phyloP scores from a whole-genome alignment of 2,329 filamentous ascomycete genomes.

The Phaeosphaeria sp. region DNA sequence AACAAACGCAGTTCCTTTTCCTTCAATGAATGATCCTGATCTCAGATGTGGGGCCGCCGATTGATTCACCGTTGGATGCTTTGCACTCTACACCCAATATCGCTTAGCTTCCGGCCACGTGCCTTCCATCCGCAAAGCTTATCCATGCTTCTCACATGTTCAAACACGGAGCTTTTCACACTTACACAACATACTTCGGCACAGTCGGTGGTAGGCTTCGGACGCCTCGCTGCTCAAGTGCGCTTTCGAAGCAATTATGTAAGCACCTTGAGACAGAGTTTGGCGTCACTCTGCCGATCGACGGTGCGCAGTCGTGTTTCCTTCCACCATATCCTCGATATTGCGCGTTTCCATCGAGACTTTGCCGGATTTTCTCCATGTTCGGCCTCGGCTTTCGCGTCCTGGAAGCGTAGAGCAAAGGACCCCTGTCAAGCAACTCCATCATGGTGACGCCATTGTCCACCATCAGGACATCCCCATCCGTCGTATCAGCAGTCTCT shows the following conservation, averaged over 20 bases:
- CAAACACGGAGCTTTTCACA: neutral
- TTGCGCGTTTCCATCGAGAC: neutral
- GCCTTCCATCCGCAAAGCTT: neutral
- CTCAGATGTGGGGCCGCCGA: too few species aligned
- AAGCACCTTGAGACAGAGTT: neutral
- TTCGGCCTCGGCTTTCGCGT: neutral
- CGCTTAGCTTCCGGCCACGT: neutral
- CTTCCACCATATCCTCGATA: neutral
- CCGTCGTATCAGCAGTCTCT: neutral
- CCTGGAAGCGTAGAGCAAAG: neutral
- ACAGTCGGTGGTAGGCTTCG: too few species aligned
- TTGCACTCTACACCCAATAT: too few species aligned
- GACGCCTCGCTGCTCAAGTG: too few species aligned
- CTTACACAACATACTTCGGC: too few species aligned
- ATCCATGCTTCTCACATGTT: neutral
- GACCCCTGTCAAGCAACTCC: constrained; percentile 1
- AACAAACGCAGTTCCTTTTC: too few species aligned
- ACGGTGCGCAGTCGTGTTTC: neutral
- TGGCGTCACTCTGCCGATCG: neutral
- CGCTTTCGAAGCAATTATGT: too few species aligned
- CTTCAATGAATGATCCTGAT: too few species aligned
- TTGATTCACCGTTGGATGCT: too few species aligned
- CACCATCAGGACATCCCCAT: constrained; percentile 1
- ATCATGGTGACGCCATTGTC: constrained; percentile 25
- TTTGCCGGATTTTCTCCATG: constrained; percentile 4